These are phyloP conservation scores for Emergomyces orientalis DNA, from an alignment of 2,329 filamentous ascomycete species.

Conservation along the genomic window DNA sequence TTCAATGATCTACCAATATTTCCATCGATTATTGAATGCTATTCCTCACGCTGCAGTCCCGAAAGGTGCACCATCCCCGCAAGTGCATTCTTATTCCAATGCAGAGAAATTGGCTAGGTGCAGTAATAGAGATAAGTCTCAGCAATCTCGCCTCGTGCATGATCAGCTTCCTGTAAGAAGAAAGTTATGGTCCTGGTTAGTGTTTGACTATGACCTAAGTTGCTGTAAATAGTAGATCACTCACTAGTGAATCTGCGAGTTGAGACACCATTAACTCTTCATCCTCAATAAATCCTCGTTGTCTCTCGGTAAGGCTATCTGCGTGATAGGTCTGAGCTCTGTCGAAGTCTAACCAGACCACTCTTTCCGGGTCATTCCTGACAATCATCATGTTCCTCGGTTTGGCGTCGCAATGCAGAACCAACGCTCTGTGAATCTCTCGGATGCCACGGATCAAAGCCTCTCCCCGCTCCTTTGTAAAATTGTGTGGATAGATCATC, in stretches of 20 bases:
- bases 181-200: slow-evolving; percentile 1
- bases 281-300: slow-evolving; percentile 5
- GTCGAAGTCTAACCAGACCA: slow-evolving; percentile 15
- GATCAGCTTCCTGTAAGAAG: background rate
- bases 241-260: slow-evolving; percentile 2
- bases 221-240: slow-evolving; percentile 1
- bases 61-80: background rate
- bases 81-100: background rate
- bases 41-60: background rate
- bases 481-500: slow-evolving; percentile 14
- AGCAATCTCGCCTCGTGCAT: background rate
- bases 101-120: background rate
- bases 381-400: slow-evolving; percentile 22
- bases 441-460: slow-evolving; percentile 17
- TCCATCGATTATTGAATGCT: background rate
- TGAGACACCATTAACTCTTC: slow-evolving; percentile 3
- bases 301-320: slow-evolving; percentile 6
- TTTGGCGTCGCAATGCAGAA: slow-evolving; percentile 21
- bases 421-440: slow-evolving; percentile 18
- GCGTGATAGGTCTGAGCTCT: slow-evolving; percentile 8
- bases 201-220: background rate
- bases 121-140: background rate
- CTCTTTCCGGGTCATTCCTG: slow-evolving; percentile 12
- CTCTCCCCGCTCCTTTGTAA: slow-evolving; percentile 15
- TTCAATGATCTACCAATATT: slow-evolving; percentile 3